These are phyloP conservation scores for Mycena maculata DNA, from an alignment of 768 basidiomycete genomes.

Conservation along the genomic window DNA sequence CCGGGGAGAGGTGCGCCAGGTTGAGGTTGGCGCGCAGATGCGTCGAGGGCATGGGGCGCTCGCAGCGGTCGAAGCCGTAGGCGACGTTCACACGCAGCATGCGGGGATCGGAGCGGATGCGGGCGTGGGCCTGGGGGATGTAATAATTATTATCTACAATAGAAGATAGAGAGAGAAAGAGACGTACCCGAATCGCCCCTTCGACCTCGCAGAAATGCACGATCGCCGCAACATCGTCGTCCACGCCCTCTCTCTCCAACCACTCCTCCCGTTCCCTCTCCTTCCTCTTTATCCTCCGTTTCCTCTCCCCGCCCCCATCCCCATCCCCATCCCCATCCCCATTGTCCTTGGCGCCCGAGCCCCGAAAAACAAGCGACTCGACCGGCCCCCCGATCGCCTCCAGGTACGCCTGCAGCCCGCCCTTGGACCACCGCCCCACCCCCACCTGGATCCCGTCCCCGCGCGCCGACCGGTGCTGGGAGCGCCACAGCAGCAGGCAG, in stretches of 20 bases:
- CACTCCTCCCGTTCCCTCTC: neutral
- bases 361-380: neutral
- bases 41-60: neutral
- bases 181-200: conserved; percentile 3
- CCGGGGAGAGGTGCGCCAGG: neutral
- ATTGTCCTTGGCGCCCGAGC: no score
- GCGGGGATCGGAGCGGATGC: conserved; percentile 5
- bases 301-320: no score
- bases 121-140: neutral
- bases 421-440: neutral
- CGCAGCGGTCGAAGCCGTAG: conserved; percentile 12
- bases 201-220: neutral
- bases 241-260: neutral
- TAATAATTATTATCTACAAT: neutral
- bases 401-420: neutral
- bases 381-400: neutral
- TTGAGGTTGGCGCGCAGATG: neutral
- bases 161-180: neutral
- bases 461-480: no score
- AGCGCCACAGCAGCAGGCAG: neutral
- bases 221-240: neutral
- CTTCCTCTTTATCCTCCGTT: neutral
- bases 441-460: neutral
- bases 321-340: no score
- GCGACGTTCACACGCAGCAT: conserved; percentile 4